These are phyloP conservation scores for Mycena pura DNA, from an alignment of 768 basidiomycete species.

Conservation along the genomic window DNA sequence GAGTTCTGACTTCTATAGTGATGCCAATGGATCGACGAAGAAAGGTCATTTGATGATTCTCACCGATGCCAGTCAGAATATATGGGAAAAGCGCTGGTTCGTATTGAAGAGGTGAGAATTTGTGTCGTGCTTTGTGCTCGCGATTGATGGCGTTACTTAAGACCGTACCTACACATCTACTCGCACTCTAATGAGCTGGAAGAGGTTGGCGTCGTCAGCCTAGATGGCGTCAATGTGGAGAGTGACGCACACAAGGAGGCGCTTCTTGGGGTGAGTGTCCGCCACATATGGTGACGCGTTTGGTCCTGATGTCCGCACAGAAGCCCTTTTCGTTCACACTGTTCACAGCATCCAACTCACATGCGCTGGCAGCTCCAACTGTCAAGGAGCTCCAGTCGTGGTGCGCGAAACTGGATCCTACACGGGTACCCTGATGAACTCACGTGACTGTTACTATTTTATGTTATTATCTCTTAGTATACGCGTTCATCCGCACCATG, in stretches of 20 bases:
- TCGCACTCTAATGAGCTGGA: slow-evolving; percentile 84
- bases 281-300: background rate
- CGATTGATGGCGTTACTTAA: slow-evolving; percentile 36
- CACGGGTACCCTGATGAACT: slow-evolving; percentile 58
- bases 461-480: slow-evolving; percentile 9
- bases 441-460: slow-evolving; percentile 2
- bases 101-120: slow-evolving; percentile 76
- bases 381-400: slow-evolving; percentile 85
- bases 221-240: slow-evolving; percentile 85
- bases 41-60: slow-evolving; percentile 84
- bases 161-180: slow-evolving; percentile 92
- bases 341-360: slow-evolving; percentile 91
- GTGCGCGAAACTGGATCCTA: slow-evolving; percentile 86
- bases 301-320: slow-evolving; percentile 44
- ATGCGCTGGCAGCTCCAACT: slow-evolving; percentile 84
- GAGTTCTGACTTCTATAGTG: slow-evolving; percentile 50
- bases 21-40: slow-evolving; percentile 71
- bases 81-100: slow-evolving; percentile 88
- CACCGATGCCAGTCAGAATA: slow-evolving; percentile 77
- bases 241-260: slow-evolving; percentile 86
- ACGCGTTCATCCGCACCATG: slow-evolving; percentile 18
- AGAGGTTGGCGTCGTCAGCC: slow-evolving; percentile 82
- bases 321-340: slow-evolving; percentile 88
- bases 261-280: slow-evolving; percentile 77
- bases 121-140: background rate